phyloP scores from a whole-genome alignment of 208 protist genomes.

The Leishmania gerbilli region DNA sequence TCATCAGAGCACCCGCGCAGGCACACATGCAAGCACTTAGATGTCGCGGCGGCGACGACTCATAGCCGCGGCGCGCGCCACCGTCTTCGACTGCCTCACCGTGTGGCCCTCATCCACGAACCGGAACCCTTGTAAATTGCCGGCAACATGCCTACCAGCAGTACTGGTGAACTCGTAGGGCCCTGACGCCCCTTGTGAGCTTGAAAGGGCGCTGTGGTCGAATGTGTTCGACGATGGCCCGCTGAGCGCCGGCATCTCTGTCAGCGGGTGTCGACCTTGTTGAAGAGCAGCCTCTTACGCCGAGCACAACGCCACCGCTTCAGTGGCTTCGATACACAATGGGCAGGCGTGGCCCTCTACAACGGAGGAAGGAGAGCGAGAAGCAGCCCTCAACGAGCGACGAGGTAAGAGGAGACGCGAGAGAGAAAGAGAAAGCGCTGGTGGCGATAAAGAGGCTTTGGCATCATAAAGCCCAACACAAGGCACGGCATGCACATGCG shows the following conservation, averaged over 20 bases:
- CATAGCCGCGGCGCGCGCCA: constrained; percentile 4
- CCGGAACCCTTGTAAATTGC: constrained; percentile 72
- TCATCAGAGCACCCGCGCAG: not conserved
- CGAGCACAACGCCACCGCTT: not conserved
- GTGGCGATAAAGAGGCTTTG: not conserved
- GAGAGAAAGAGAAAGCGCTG: too few relatives aligned
- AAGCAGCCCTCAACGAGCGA: not conserved
- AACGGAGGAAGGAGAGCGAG: too few relatives aligned
- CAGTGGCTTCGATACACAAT: not conserved
- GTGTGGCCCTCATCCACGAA: constrained; percentile 37
- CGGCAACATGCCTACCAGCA: constrained; percentile 58
- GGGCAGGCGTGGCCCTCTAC: not conserved
- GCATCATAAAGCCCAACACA: not conserved
- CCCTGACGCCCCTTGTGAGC: constrained; percentile 16
- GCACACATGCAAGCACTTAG: not conserved
- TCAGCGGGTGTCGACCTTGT: not conserved
- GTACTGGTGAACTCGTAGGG: constrained; percentile 36
- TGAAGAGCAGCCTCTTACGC: not conserved
- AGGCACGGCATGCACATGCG: not conserved
- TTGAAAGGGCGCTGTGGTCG: constrained; percentile 26
- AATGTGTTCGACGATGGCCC: constrained; percentile 17
- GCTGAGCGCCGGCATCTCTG: not conserved
- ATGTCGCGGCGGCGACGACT: constrained; percentile 27
- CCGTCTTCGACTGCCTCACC: not conserved
- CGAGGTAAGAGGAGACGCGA: not conserved